Conservation (phyloP, 1,139 yeast species). For the Magnusiomyces tetraspermus region DNA sequence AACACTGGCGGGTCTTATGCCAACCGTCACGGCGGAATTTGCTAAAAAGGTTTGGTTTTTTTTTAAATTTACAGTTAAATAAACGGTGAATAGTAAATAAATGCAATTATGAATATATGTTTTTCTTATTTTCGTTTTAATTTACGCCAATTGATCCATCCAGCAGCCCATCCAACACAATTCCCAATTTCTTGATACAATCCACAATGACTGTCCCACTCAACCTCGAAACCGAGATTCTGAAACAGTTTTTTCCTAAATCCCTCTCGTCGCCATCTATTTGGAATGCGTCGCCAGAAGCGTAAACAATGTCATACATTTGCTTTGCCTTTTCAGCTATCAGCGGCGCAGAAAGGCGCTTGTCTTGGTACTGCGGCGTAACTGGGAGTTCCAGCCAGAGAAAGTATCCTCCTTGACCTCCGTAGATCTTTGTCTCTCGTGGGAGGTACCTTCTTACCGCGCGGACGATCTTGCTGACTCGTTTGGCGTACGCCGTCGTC, state of each 20-base stretch:
- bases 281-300: constrained; percentile 68
- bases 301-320: constrained; percentile 47
- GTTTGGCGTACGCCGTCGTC: constrained; percentile 38
- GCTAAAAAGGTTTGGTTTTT: neutral
- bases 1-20: neutral
- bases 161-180: neutral
- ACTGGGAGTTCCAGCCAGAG: constrained; percentile 66
- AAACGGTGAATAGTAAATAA: neutral
- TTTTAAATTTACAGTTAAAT: neutral
- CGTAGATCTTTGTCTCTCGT: constrained; percentile 42
- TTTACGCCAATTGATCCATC: neutral
- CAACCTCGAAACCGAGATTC: constrained; percentile 25
- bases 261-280: constrained; percentile 35
- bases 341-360: constrained; percentile 36
- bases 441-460: constrained; percentile 45
- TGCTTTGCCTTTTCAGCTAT: constrained; percentile 39
- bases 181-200: neutral
- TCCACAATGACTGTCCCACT: neutral
- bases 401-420: constrained; percentile 85
- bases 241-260: constrained; percentile 55
- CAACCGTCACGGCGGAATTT: neutral
- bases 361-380: constrained; percentile 15
- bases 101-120: neutral
- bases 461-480: constrained; percentile 40
- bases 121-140: neutral